phyloP scores from a whole-genome alignment of 306 rosid species.

The Abrus pulchellus region DNA sequence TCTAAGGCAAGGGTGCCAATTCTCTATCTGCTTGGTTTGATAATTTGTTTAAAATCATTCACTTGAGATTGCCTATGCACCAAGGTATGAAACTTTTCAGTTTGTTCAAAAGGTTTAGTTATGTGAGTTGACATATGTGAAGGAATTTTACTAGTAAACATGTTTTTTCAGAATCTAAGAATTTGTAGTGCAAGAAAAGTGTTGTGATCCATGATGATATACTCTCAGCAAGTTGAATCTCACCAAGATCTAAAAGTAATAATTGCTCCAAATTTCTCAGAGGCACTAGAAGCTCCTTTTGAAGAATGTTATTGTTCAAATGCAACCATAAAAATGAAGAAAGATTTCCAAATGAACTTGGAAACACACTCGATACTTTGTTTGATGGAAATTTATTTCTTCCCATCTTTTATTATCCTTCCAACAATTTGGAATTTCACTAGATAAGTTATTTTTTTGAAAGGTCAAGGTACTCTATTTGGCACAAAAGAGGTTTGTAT shows the following conservation, averaged over 20 bases:
- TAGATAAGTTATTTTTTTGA: constrained; percentile 40
- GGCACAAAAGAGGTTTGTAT: constrained; percentile 32
- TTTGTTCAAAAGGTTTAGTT: constrained; percentile 24
- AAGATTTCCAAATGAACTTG: not conserved
- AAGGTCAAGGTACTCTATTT: not conserved
- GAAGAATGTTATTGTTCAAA: constrained; percentile 36
- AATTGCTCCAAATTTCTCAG: not conserved
- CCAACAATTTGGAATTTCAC: not conserved
- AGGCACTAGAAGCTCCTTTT: not conserved
- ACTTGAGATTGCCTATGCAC: not conserved
- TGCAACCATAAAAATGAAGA: not conserved
- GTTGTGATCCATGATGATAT: constrained; percentile 41
- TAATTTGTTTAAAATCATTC: constrained; percentile 4
- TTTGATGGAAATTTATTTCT: constrained; percentile 33
- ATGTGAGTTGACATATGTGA: constrained; percentile 31
- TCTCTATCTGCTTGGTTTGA: not conserved
- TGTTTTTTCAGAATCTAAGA: constrained; percentile 41
- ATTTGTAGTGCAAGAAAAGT: not conserved
- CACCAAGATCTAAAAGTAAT: constrained; percentile 39
- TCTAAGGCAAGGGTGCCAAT: not conserved
- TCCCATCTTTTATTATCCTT: not conserved
- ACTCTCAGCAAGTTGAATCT: constrained; percentile 37
- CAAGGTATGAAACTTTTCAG: constrained; percentile 38
- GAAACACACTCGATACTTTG: constrained; percentile 11
- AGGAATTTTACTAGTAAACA: constrained; percentile 30